Evolutionary conservation across 192 early-diverging fungal genomes (phyloP).

Genomic region (Phycomyces blakesleeanus): DNA sequence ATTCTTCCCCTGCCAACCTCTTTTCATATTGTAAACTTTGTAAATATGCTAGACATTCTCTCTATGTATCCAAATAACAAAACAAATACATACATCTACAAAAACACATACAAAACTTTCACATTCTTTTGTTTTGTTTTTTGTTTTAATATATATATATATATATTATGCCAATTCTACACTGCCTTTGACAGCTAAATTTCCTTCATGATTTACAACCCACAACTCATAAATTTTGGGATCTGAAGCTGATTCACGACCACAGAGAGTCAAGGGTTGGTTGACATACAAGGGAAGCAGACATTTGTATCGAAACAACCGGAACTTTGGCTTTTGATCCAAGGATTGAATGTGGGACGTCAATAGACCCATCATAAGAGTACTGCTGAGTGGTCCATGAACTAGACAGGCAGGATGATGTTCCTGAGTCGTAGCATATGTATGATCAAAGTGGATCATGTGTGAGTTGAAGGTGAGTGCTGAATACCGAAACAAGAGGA

Average conservation of each 20-base stretch:
- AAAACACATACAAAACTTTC: no score
- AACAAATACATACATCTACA: no score
- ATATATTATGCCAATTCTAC: no score
- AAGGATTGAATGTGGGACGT: neutral
- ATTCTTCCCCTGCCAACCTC: no score
- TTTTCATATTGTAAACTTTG: no score
- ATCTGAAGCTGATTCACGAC: neutral
- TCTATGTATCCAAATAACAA: no score
- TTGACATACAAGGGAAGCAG: conserved; percentile 11
- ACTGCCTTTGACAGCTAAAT: conserved; percentile 10
- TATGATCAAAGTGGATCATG: conserved; percentile 14
- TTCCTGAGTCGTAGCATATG: conserved; percentile 6
- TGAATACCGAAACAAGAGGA: conserved; percentile 13
- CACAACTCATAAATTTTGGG: conserved; percentile 6
- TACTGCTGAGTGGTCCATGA: conserved; percentile 14
- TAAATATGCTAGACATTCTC: no score
- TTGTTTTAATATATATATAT: no score
- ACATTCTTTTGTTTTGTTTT: no score
- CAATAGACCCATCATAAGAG: conserved; percentile 7
- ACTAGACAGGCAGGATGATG: conserved; percentile 14
- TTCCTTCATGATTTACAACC: conserved; percentile 7
- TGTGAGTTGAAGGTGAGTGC: conserved; percentile 17
- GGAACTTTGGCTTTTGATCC: neutral
- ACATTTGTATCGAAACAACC: conserved; percentile 8
- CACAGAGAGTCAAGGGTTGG: neutral